A percentile compares a stretch with the other conserved stretches of the same genome.
phyloP scores from a whole-genome alignment of 1,284 basidiomycete genomes.

The Waitea zeae region DNA sequence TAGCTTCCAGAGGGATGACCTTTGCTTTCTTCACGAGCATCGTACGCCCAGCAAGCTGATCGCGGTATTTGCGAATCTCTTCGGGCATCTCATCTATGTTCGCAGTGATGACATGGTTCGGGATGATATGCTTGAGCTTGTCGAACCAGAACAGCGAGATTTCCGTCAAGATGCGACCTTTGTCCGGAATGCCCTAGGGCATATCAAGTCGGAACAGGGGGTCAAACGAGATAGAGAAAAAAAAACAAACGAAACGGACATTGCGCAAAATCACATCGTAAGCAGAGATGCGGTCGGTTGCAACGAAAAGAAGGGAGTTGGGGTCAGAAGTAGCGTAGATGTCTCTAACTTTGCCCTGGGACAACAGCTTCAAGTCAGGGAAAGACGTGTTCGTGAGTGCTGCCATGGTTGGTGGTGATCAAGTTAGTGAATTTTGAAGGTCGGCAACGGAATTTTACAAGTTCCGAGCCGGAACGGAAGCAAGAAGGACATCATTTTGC shows the following conservation, averaged over 20 bases:
- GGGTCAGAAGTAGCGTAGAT: conserved; percentile 63
- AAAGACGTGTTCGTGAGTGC: conserved; percentile 37
- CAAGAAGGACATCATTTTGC: too few relatives aligned
- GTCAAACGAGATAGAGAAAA: background rate
- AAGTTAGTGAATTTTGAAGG: too few relatives aligned
- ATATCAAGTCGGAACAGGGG: conserved; percentile 1
- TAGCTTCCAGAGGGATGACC: conserved; percentile 91
- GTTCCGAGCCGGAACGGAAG: too few relatives aligned
- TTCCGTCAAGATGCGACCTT: conserved; percentile 81
- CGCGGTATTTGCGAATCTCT: conserved; percentile 50
- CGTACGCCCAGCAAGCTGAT: conserved; percentile 66
- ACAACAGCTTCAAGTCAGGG: conserved; percentile 44
- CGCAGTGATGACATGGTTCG: conserved; percentile 76
- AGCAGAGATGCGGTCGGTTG: conserved; percentile 91
- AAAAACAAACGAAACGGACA: conserved; percentile 28
- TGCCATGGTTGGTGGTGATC: conserved; percentile 9
- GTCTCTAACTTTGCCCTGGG: conserved; percentile 87
- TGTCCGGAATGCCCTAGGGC: conserved; percentile 78
- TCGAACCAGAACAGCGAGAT: conserved; percentile 95
- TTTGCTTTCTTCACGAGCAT: conserved; percentile 89
- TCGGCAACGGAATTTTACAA: too few relatives aligned
- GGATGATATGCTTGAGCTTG: conserved; percentile 60
- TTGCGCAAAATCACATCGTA: conserved; percentile 92
- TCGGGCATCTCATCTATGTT: conserved; percentile 58
- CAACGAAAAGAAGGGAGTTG: conserved; percentile 78